phyloP scores from a whole-genome alignment of 371 early-diverging fungal genomes.

The Parasitella parasitica region DNA sequence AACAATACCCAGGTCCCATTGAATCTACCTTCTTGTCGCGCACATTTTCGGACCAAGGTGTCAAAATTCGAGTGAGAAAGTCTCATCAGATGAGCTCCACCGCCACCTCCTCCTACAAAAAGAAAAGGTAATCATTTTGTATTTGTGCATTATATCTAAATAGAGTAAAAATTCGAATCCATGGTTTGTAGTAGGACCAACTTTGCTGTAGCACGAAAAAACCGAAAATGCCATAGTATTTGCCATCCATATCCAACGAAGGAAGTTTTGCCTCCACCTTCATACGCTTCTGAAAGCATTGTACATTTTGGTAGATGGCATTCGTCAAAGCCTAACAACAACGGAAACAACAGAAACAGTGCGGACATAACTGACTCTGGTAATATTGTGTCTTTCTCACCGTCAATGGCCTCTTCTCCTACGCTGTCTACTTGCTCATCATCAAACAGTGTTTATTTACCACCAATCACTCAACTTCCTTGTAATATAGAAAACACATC shows the following conservation, averaged over 20 bases:
- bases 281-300: conserved; percentile 10
- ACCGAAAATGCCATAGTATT: conserved; percentile 2
- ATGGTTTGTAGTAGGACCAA: neutral
- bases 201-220: neutral
- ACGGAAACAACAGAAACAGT: neutral
- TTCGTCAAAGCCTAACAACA: neutral
- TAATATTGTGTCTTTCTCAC: neutral
- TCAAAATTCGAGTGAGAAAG: conserved; percentile 48
- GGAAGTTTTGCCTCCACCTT: neutral
- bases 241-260: neutral
- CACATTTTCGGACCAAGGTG: conserved; percentile 51
- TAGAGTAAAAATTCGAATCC: neutral
- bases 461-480: neutral
- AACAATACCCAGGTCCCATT: conserved; percentile 91
- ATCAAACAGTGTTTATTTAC: neutral
- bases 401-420: neutral
- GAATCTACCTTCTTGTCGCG: conserved; percentile 50
- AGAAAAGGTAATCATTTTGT: neutral
- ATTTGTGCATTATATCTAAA: neutral
- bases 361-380: too few species aligned
- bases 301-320: conserved; percentile 15
- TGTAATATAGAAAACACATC: neutral
- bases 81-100: conserved; percentile 27
- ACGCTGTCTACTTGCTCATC: neutral
- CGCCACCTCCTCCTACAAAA: neutral